phyloP scores from a whole-genome alignment of 768 basidiomycete species.

The Fomitopsis serialis region DNA sequence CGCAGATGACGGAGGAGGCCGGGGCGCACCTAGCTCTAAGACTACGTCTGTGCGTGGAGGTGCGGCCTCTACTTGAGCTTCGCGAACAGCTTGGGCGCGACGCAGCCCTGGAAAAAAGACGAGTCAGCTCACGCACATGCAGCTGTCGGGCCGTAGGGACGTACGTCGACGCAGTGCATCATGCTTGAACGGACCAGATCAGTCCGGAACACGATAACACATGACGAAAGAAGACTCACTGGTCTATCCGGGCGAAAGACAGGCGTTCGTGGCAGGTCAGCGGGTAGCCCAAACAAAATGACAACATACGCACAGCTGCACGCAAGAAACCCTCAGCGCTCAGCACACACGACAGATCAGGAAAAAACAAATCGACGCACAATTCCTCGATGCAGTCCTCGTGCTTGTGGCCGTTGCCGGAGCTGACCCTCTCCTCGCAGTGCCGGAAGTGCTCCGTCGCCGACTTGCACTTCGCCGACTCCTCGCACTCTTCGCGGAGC shows the following conservation, averaged over 20 bases:
- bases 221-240: slow-evolving; percentile 45
- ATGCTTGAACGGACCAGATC: slow-evolving; percentile 51
- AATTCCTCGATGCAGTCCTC: slow-evolving; percentile 94
- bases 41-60: too few relatives aligned
- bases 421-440: slow-evolving; percentile 82
- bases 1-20: neutral
- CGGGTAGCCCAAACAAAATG: neutral
- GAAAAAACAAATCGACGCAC: slow-evolving; percentile 24
- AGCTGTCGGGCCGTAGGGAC: slow-evolving; percentile 25
- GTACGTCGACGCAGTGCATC: slow-evolving; percentile 92
- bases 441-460: slow-evolving; percentile 82
- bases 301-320: slow-evolving; percentile 19
- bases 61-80: slow-evolving; percentile 50
- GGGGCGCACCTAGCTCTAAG: neutral
- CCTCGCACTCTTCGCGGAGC: slow-evolving; percentile 73
- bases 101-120: slow-evolving; percentile 33
- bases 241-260: slow-evolving; percentile 39
- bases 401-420: slow-evolving; percentile 78
- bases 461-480: slow-evolving; percentile 57
- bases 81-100: slow-evolving; percentile 78
- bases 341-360: neutral
- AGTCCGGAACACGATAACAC: neutral
- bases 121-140: neutral
- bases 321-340: slow-evolving; percentile 4
- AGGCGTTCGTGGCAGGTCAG: slow-evolving; percentile 1